These are phyloP conservation scores for Microdochium nivale DNA, from an alignment of 2,329 filamentous ascomycete species.

Conservation along the genomic window DNA sequence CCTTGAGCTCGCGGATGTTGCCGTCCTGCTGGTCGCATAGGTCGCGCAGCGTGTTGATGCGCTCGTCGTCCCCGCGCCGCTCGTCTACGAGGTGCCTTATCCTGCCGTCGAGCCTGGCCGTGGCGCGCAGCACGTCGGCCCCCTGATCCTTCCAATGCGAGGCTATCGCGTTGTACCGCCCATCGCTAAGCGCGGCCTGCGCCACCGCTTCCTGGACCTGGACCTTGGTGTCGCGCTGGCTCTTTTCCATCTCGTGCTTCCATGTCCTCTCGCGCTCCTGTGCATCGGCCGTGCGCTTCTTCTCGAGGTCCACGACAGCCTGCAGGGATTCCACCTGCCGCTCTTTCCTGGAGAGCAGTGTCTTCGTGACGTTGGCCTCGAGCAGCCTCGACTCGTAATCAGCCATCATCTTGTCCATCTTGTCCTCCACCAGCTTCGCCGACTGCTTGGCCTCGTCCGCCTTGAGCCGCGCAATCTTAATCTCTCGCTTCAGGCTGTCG, in stretches of 20 bases:
- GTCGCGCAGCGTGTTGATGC: conserved; percentile 55
- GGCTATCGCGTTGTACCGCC: conserved; percentile 59
- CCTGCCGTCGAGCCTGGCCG: conserved; percentile 40
- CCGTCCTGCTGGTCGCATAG: conserved; percentile 66
- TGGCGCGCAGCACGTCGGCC: conserved; percentile 46
- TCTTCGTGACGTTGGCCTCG: conserved; percentile 63
- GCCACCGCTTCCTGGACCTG: conserved; percentile 59
- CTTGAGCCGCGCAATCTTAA: conserved; percentile 55
- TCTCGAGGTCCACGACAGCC: conserved; percentile 54
- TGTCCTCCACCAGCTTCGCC: conserved; percentile 59
- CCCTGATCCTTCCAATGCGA: conserved; percentile 61
- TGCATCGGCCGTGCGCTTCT: conserved; percentile 50
- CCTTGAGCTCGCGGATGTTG: conserved; percentile 52
- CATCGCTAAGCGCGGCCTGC: conserved; percentile 59
- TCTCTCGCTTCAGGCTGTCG: conserved; percentile 65
- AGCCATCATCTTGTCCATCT: conserved; percentile 57
- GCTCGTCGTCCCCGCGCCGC: conserved; percentile 50
- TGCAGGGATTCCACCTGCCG: conserved; percentile 65
- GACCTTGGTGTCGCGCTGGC: conserved; percentile 46
- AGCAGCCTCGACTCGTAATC: conserved; percentile 64
- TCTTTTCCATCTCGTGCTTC: conserved; percentile 56
- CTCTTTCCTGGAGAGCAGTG: conserved; percentile 62
- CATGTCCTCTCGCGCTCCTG: conserved; percentile 51
- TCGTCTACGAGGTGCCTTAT: conserved; percentile 47
- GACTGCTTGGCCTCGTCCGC: conserved; percentile 65